Evolutionary conservation across 148 eudicot species (phyloP).

Genomic region (Fagopyrum homotropicum): DNA sequence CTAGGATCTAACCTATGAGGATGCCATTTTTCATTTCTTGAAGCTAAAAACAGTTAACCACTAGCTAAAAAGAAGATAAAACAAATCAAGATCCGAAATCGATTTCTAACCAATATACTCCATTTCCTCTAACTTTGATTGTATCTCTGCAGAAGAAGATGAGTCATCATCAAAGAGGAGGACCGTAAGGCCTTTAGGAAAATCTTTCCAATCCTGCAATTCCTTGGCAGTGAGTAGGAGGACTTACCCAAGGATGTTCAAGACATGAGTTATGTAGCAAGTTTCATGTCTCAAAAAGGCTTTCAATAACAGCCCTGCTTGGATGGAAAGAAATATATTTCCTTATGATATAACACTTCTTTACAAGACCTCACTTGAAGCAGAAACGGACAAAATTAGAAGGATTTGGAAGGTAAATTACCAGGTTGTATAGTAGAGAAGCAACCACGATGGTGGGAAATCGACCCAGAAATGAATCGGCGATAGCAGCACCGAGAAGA

Average conservation of each 20-base stretch:
- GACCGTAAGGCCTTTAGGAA: constrained; percentile 83
- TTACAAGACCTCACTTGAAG: neutral
- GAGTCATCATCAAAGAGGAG: constrained; percentile 62
- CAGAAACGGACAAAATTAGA: neutral
- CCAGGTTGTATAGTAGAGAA: constrained; percentile 35
- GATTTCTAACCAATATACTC: constrained; percentile 53
- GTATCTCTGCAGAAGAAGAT: constrained; percentile 45
- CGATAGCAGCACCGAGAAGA: constrained; percentile 36
- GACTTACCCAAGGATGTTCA: too few species aligned
- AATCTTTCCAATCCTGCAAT: constrained; percentile 68
- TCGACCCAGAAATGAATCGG: constrained; percentile 41
- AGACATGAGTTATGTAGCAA: too few species aligned
- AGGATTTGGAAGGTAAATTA: constrained; percentile 11
- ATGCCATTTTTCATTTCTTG: neutral
- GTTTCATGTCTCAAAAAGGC: too few species aligned
- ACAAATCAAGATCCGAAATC: neutral
- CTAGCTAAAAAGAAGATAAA: neutral
- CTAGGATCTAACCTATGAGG: neutral
- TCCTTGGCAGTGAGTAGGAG: constrained; percentile 61
- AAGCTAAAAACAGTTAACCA: neutral
- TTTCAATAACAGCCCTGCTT: too few species aligned
- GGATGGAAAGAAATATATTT: too few species aligned
- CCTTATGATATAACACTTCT: too few species aligned
- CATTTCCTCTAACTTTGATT: constrained; percentile 72
- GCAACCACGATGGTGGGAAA: constrained; percentile 25